Percentiles rank a stretch among this genome's conserved stretches.
phyloP scores from a whole-genome alignment of 148 eudicot species.

The Cornus controversa region DNA sequence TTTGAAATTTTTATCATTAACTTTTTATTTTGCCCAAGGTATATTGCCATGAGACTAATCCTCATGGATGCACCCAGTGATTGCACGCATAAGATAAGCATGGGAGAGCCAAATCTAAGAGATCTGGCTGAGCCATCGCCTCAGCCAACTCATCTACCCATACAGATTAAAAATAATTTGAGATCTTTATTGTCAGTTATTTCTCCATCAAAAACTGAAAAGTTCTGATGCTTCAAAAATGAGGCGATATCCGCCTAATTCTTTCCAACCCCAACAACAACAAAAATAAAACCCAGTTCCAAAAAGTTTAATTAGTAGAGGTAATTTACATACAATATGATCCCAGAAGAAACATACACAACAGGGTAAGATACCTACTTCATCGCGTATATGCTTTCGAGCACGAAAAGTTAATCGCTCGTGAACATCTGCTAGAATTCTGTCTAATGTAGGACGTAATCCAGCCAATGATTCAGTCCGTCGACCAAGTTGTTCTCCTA shows the following conservation, averaged over 20 bases:
- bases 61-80: too few species aligned
- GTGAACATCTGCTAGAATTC: slow-evolving; percentile 89
- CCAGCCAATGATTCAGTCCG: slow-evolving; percentile 90
- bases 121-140: background rate
- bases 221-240: too few species aligned
- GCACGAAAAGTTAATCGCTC: slow-evolving; percentile 97
- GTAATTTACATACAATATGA: background rate
- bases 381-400: slow-evolving; percentile 93
- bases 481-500: slow-evolving; percentile 82
- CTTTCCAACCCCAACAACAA: too few species aligned
- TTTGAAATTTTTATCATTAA: too few species aligned
- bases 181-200: too few species aligned
- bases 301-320: background rate
- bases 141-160: background rate
- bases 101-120: background rate
- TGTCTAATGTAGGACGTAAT: slow-evolving; percentile 84
- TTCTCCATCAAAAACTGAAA: too few species aligned
- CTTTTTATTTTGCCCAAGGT: too few species aligned
- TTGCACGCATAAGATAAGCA: too few species aligned
- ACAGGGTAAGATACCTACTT: slow-evolving; percentile 39
- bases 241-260: too few species aligned
- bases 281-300: too few species aligned
- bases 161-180: background rate
- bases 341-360: background rate
- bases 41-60: too few species aligned